Percentiles rank a stretch among this genome's conserved stretches.
These are phyloP conservation scores for Calonectria fujianensis DNA, from an alignment of 2,329 filamentous ascomycete species.

Conservation along the genomic window DNA sequence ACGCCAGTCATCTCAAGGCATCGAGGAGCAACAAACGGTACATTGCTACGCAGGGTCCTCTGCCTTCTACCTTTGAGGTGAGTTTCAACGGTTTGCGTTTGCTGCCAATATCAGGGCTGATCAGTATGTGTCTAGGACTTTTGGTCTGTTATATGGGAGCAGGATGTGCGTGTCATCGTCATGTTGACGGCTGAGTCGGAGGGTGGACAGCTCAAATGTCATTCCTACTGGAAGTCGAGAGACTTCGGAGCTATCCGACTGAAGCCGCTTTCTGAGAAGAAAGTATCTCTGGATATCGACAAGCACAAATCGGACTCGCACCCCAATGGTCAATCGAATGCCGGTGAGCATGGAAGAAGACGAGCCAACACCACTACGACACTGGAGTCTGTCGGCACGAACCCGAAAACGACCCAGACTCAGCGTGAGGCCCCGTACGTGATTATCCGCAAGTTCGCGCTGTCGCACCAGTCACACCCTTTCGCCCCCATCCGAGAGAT, in stretches of 20 bases:
- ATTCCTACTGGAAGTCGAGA: conserved; percentile 90
- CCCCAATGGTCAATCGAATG: conserved; percentile 46
- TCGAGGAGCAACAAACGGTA: conserved; percentile 91
- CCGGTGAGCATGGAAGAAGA: conserved; percentile 66
- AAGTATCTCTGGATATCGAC: conserved; percentile 84
- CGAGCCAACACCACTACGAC: conserved; percentile 74
- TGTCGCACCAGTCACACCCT: conserved; percentile 85
- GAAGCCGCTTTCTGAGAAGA: conserved; percentile 86
- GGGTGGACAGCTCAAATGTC: conserved; percentile 94
- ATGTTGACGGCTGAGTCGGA: conserved; percentile 97
- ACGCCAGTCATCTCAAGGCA: conserved; percentile 90
- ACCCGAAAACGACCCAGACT: conserved; percentile 53
- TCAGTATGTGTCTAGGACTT: conserved; percentile 81
- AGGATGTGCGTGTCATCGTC: conserved; percentile 94
- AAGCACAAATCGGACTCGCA: conserved; percentile 67
- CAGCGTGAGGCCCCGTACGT: conserved; percentile 81
- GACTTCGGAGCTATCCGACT: conserved; percentile 87
- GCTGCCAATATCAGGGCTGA: neutral
- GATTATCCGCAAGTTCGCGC: conserved; percentile 88
- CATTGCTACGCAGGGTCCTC: conserved; percentile 95
- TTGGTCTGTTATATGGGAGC: conserved; percentile 98
- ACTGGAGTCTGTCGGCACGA: conserved; percentile 59
- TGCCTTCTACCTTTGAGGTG: conserved; percentile 93
- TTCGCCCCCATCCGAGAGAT: conserved; percentile 93
- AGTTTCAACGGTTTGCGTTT: conserved; percentile 55